phyloP scores from a whole-genome alignment of 1,139 yeast genomes.

The Pichia sp. region DNA sequence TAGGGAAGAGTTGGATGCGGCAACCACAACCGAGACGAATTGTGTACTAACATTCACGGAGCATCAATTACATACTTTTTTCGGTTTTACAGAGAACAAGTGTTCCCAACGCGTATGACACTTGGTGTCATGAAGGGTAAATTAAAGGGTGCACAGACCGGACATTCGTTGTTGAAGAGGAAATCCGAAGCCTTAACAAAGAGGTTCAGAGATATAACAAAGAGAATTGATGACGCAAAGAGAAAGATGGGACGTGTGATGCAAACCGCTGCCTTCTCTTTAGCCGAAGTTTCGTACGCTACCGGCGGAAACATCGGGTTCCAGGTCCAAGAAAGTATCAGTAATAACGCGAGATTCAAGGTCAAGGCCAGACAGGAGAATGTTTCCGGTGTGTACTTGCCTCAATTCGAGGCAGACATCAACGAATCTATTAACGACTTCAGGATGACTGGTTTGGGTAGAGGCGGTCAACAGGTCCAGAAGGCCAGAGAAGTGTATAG shows the following conservation, averaged over 20 bases:
- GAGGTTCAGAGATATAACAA: constrained; percentile 92
- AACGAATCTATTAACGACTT: constrained; percentile 87
- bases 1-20: background rate
- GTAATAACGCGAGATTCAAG: constrained; percentile 74
- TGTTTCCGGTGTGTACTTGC: constrained; percentile 91
- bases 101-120: constrained; percentile 97
- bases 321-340: constrained; percentile 93
- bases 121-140: constrained; percentile 91
- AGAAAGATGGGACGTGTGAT: constrained; percentile 97
- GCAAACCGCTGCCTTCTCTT: constrained; percentile 97
- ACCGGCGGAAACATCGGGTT: constrained; percentile 88
- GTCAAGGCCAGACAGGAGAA: constrained; percentile 92
- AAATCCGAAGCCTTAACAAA: constrained; percentile 96
- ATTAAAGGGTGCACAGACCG: constrained; percentile 95
- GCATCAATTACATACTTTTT: background rate
- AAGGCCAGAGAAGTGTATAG: constrained; percentile 90
- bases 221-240: constrained; percentile 90
- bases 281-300: constrained; percentile 96
- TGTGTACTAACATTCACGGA: constrained; percentile 2
- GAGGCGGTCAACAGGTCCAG: constrained; percentile 98
- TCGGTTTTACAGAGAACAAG: constrained; percentile 60
- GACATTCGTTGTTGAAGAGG: constrained; percentile 87
- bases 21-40: background rate
- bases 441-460: constrained; percentile 92
- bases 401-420: constrained; percentile 82